Percentiles rank a stretch among this genome's conserved stretches.
Evolutionary conservation across 352 stramenopile genomes (phyloP).

Genomic region (Globisporangium recalcitrans): DNA sequence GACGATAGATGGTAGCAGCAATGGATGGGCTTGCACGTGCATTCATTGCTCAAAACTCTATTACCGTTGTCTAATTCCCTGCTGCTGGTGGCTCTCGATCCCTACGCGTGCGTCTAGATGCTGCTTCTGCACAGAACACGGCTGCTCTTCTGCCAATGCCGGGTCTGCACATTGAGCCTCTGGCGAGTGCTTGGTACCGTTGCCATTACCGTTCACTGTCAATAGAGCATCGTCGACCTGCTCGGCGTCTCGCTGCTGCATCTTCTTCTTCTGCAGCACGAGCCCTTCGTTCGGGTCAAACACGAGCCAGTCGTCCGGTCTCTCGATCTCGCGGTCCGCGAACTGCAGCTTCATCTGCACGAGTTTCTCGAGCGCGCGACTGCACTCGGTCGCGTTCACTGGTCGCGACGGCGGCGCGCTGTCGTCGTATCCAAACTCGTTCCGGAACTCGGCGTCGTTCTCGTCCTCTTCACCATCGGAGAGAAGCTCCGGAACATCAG

Average conservation of each 20-base stretch:
- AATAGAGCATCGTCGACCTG: neutral
- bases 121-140: slow-evolving; percentile 5
- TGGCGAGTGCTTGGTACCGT: neutral
- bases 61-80: slow-evolving; percentile 8
- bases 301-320: slow-evolving; percentile 70
- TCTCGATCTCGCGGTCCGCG: slow-evolving; percentile 42
- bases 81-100: neutral
- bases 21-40: neutral
- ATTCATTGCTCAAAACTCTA: slow-evolving; percentile 13
- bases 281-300: slow-evolving; percentile 63
- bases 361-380: slow-evolving; percentile 47
- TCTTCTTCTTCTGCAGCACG: slow-evolving; percentile 45
- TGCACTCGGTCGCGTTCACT: slow-evolving; percentile 32
- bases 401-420: slow-evolving; percentile 16
- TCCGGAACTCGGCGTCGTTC: slow-evolving; percentile 11
- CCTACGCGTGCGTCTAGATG: neutral
- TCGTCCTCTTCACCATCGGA: slow-evolving; percentile 36
- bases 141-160: neutral
- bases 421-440: slow-evolving; percentile 20
- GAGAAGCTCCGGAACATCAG: slow-evolving; percentile 54
- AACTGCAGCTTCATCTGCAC: slow-evolving; percentile 57
- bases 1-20: neutral
- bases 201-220: neutral
- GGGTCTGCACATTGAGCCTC: neutral
- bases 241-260: slow-evolving; percentile 13